Percentiles rank a stretch among this genome's conserved stretches.
Conservation (phyloP, 306 rosid species). For the Carpinus viminea region DNA sequence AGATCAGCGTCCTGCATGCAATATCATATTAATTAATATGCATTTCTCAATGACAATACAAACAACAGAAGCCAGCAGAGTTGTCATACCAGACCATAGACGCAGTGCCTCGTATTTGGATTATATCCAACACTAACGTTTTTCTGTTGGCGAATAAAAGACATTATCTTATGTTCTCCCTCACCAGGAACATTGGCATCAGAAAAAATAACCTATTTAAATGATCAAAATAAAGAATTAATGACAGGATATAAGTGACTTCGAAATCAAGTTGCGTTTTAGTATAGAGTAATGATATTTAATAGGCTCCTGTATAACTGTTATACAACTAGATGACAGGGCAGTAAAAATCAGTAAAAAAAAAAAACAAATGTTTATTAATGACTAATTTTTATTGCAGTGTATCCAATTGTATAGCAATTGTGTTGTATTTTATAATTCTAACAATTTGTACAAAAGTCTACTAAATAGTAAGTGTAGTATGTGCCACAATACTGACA, state of each 20-base stretch:
- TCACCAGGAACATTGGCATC: slow-evolving; percentile 75
- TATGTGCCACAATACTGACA: too few species aligned
- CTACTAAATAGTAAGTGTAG: too few species aligned
- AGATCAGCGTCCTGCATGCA: slow-evolving; percentile 63
- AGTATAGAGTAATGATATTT: too few species aligned
- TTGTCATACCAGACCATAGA: slow-evolving; percentile 53
- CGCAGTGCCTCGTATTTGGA: slow-evolving; percentile 55
- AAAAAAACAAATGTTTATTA: too few species aligned
- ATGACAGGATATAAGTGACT: not conserved
- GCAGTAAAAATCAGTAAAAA: too few species aligned
- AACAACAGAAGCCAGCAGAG: not conserved
- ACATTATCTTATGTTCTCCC: slow-evolving; percentile 66
- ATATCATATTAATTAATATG: not conserved
- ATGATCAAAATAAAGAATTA: not conserved
- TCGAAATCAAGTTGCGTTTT: too few species aligned
- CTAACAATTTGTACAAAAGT: too few species aligned
- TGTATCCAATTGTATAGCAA: too few species aligned
- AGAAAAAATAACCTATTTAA: slow-evolving; percentile 47
- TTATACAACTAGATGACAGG: too few species aligned
- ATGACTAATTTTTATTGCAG: too few species aligned
- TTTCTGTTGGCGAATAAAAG: slow-evolving; percentile 46
- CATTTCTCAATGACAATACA: not conserved
- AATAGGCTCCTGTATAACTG: too few species aligned
- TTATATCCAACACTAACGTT: slow-evolving; percentile 26
- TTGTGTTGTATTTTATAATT: too few species aligned